Conservation (phyloP, 345 rosid species). For the Salix suchowensis region DNA sequence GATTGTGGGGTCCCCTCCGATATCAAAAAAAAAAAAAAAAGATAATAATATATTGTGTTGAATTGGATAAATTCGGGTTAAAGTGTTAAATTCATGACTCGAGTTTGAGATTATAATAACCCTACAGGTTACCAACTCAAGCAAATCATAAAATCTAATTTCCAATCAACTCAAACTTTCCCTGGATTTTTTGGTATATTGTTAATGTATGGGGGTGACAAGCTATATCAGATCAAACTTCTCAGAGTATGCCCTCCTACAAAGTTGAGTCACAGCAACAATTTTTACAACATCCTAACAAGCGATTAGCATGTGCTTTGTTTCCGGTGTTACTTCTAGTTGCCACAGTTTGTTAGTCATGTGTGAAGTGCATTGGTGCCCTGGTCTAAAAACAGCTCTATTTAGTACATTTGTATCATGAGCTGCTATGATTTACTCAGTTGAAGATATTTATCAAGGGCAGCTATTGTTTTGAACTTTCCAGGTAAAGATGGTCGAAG, state of each 20-base stretch:
- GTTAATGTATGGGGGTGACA: neutral
- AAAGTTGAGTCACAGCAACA: neutral
- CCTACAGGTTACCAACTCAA: too few relatives aligned
- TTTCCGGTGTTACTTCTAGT: neutral
- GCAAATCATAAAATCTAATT: too few relatives aligned
- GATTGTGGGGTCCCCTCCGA: too few relatives aligned
- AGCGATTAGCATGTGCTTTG: neutral
- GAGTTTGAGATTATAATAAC: too few relatives aligned
- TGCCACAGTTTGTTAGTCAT: neutral
- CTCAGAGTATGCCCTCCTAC: neutral
- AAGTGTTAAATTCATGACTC: too few relatives aligned
- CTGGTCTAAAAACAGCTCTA: neutral
- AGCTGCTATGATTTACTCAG: neutral
- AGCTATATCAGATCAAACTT: neutral
- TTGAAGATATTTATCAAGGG: conserved; percentile 13
- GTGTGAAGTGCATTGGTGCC: neutral
- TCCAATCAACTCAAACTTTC: too few relatives aligned
- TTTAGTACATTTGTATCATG: neutral
- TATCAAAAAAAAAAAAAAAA: too few relatives aligned
- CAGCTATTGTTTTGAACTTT: conserved; percentile 18
- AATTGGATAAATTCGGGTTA: too few relatives aligned
- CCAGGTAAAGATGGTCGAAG: conserved; percentile 99
- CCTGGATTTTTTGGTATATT: too few relatives aligned
- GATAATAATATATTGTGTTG: too few relatives aligned
- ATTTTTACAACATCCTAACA: neutral